Conservation (phyloP, 2,329 filamentous ascomycete species). For the Xylaria digitata region DNA sequence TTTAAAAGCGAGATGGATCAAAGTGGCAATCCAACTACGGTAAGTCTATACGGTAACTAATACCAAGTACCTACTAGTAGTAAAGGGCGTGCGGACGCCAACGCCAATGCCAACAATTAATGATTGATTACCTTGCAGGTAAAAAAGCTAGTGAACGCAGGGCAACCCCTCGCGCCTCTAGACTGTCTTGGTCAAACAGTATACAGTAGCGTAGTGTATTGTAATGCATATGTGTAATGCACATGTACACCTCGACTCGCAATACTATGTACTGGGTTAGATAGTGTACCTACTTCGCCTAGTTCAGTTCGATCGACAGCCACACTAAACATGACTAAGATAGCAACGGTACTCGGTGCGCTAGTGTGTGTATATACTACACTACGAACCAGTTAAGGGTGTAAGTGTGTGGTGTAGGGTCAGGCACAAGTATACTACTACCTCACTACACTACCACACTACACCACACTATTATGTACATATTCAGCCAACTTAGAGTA, state of each 20-base stretch:
- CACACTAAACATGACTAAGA: slow-evolving; percentile 31
- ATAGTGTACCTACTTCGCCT: slow-evolving; percentile 7
- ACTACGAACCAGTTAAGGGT: not conserved
- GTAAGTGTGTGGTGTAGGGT: not conserved
- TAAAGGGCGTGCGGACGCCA: no score
- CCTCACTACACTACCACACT: no score
- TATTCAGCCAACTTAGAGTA: no score
- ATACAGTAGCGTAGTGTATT: not conserved
- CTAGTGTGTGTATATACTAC: not conserved
- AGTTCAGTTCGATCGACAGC: slow-evolving; percentile 23
- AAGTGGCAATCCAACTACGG: slow-evolving; percentile 32
- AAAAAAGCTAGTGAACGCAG: slow-evolving; percentile 16
- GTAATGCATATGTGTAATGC: no score
- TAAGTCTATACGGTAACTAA: not conserved
- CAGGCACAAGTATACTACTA: not conserved
- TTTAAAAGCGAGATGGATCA: not conserved
- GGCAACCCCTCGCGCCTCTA: slow-evolving; percentile 22
- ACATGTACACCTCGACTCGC: slow-evolving; percentile 22
- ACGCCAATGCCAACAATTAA: slow-evolving; percentile 15
- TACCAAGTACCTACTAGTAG: not conserved
- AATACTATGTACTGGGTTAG: no score
- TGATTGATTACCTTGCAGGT: slow-evolving; percentile 22
- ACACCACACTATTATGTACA: no score
- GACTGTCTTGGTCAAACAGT: not conserved
- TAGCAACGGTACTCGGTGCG: slow-evolving; percentile 1